Evolutionary conservation across 202 grass and related monocot species (phyloP).

Genomic region (Hordeum pubiflorum): DNA sequence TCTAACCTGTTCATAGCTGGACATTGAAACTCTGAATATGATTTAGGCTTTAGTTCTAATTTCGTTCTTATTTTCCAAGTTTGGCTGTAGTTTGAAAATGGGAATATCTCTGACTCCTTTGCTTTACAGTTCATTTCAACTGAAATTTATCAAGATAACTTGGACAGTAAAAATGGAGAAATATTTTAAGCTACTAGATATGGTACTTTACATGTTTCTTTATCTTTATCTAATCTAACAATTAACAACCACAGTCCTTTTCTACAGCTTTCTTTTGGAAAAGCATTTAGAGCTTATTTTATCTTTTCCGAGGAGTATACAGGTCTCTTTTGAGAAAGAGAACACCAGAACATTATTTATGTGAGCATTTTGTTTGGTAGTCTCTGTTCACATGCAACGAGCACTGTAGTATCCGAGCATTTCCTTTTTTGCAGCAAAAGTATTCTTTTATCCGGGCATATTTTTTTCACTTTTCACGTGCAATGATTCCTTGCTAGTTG

Average conservation of each 20-base stretch:
- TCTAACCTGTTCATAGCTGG: neutral
- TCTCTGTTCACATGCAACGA: neutral
- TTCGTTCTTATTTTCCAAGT: neutral
- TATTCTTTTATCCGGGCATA: neutral
- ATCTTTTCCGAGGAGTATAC: neutral
- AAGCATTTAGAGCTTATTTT: neutral
- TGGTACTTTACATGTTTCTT: neutral
- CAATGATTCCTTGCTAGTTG: neutral
- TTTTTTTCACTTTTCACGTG: neutral
- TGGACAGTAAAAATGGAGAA: neutral
- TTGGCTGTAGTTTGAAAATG: neutral
- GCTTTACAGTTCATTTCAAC: neutral
- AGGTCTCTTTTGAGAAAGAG: neutral
- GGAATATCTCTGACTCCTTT: neutral
- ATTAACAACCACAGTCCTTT: neutral
- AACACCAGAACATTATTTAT: neutral
- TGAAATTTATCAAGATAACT: neutral
- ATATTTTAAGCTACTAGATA: neutral
- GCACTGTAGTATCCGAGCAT: neutral
- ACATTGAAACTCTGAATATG: neutral
- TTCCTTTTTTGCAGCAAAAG: neutral
- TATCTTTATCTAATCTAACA: neutral
- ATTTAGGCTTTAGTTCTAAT: neutral
- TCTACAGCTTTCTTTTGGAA: neutral
- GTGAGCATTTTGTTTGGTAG: neutral